Percentiles rank a stretch among this genome's conserved stretches.
Conservation (phyloP, 805 yeast genomes). For the Lipomyces kockii region DNA sequence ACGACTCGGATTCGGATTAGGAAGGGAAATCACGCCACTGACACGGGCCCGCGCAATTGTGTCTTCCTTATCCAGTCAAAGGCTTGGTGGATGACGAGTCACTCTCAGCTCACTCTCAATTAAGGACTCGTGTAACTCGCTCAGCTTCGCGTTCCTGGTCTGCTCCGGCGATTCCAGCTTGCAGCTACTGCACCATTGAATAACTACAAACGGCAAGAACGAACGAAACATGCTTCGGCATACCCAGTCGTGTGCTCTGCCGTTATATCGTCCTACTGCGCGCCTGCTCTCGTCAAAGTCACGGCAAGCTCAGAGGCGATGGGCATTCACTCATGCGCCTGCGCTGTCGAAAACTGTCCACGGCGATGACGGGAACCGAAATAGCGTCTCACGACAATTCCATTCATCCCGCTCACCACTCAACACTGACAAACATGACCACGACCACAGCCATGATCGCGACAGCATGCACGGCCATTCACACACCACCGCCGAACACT, state of each 20-base stretch:
- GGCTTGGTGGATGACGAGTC: background rate
- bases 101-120: too few species aligned
- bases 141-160: background rate
- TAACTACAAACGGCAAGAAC: background rate
- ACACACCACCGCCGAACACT: slow-evolving; percentile 17
- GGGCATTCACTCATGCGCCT: slow-evolving; percentile 5
- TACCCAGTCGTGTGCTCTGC: background rate
- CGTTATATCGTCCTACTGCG: background rate
- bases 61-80: background rate
- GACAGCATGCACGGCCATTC: slow-evolving; percentile 5
- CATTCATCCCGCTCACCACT: background rate
- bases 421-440: slow-evolving; percentile 3
- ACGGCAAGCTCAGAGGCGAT: slow-evolving; percentile 4
- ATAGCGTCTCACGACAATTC: background rate
- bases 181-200: background rate
- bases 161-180: too few species aligned
- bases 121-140: background rate
- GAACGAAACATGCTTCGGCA: background rate
- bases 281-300: background rate
- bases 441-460: slow-evolving; percentile 10
- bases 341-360: background rate
- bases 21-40: background rate
- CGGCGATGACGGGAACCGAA: background rate
- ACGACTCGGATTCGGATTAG: background rate
- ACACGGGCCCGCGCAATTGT: background rate